Evolutionary conservation across 2,329 filamentous ascomycete species (phyloP), one percentile per base, ranked within the genome.

Genomic region (Penicillium sp.): DNA sequence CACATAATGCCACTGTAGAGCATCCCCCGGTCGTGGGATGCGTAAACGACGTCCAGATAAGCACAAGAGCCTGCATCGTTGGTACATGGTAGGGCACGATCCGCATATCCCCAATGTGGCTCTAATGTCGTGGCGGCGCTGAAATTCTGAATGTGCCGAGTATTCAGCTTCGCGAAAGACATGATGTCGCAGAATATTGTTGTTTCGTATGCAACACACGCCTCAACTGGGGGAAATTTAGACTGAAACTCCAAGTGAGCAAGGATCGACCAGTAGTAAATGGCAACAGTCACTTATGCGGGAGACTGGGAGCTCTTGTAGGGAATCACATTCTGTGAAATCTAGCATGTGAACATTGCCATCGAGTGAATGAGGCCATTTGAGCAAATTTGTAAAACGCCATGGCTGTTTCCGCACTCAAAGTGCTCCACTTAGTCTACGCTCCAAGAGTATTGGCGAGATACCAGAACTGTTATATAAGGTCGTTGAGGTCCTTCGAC

Each of bases 51-150:
- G 61, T 83, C 81, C 26, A 85, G 74, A 65, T 87, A 87, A 33
- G 71, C 77, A 66, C 84, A 87, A 5, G 81, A 81, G 1, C 82
- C 83, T 0, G 73, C 64, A 67, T 86, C 84, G 57, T 79, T 85
- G 23, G 76, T 80, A 67, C 84, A 87, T 23, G 84, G 84, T 0
- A 85, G 49, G 1, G 79, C 74, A 20, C 83, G 78, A 50, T 75
- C 73, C 2, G 75, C 72, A 64, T 86, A 86, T 0, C 81, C 84
- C 83, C 83, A 87, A 62, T 85, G 81, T 46, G 72, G 73, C 62
- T 77, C 73, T 37, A 22, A 79, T 51, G 59, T 53, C 27, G 73
- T 77, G 27, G 74, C 72, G 63, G 66, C 73, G 56, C 68, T 62
- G n/a, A 66, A 51, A 53, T 82, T 73, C 62, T 82, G 79, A 57